A percentile compares a stretch with the other conserved stretches of the same genome.
Evolutionary conservation across 257 asterid species (phyloP).

Genomic region (Salvia splendens): DNA sequence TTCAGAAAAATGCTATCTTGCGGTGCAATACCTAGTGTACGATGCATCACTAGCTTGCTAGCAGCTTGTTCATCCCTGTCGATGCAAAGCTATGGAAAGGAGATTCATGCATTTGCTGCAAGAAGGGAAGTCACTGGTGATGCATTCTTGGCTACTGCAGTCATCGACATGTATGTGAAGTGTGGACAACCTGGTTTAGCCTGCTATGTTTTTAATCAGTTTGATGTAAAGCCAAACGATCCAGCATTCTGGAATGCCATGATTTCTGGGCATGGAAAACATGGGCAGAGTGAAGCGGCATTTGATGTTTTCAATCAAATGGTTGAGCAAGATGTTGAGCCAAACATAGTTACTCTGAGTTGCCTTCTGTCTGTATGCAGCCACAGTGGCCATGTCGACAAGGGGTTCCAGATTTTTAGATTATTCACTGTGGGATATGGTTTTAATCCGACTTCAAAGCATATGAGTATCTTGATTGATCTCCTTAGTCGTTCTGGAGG

Average conservation of each 20-base stretch:
- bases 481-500: conserved; percentile 78
- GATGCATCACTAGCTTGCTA: conserved; percentile 64
- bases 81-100: conserved; percentile 47
- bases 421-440: conserved; percentile 53
- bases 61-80: conserved; percentile 65
- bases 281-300: conserved; percentile 66
- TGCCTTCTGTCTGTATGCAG: conserved; percentile 78
- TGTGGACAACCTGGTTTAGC: conserved; percentile 63
- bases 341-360: conserved; percentile 66
- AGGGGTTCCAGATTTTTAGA: conserved; percentile 62
- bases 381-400: conserved; percentile 60
- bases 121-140: conserved; percentile 47
- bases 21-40: conserved; percentile 46
- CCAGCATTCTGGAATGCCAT: conserved; percentile 92
- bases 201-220: conserved; percentile 46
- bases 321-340: conserved; percentile 60
- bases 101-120: conserved; percentile 66
- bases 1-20: conserved; percentile 65
- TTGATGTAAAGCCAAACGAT: conserved; percentile 51
- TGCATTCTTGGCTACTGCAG: conserved; percentile 63
- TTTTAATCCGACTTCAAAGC: conserved; percentile 64
- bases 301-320: conserved; percentile 57
- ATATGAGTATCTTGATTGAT: conserved; percentile 59
- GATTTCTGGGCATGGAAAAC: conserved; percentile 85
- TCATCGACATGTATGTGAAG: conserved; percentile 88